Evolutionary conservation across 495 filamentous ascomycete species (phyloP).

Genomic region (Tuber umbilicatum): DNA sequence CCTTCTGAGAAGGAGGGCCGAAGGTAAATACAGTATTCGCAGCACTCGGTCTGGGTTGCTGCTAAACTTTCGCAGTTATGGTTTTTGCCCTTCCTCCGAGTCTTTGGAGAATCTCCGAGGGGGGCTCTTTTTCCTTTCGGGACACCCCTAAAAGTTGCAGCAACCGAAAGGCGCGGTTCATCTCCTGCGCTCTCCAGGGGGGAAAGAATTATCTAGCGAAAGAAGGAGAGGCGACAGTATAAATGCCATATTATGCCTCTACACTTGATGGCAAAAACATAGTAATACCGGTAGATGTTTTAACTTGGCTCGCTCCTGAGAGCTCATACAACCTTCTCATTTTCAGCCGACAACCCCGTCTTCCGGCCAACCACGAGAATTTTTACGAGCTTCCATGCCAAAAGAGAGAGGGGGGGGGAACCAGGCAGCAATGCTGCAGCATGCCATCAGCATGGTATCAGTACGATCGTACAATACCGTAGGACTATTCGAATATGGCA

Average conservation of each 20-base stretch:
- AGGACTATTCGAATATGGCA: background rate
- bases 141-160: background rate
- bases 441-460: background rate
- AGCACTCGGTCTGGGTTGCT: background rate
- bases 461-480: too few relatives aligned
- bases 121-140: background rate
- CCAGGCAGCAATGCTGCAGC: background rate
- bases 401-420: background rate
- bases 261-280: background rate
- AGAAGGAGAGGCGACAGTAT: background rate
- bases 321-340: background rate
- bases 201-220: background rate
- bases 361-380: constrained; percentile 2
- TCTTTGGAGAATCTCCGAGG: background rate
- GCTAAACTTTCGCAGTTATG: background rate
- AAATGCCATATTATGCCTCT: background rate
- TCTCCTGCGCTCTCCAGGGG: background rate
- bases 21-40: constrained; percentile 1
- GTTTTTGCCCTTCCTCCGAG: background rate
- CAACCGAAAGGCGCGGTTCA: background rate
- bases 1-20: background rate
- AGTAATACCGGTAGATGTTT: background rate
- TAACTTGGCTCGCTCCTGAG: background rate
- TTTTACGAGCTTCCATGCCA: background rate
- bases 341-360: background rate